phyloP scores from a whole-genome alignment of 257 asterid genomes.

The Nicotiana otophora region DNA sequence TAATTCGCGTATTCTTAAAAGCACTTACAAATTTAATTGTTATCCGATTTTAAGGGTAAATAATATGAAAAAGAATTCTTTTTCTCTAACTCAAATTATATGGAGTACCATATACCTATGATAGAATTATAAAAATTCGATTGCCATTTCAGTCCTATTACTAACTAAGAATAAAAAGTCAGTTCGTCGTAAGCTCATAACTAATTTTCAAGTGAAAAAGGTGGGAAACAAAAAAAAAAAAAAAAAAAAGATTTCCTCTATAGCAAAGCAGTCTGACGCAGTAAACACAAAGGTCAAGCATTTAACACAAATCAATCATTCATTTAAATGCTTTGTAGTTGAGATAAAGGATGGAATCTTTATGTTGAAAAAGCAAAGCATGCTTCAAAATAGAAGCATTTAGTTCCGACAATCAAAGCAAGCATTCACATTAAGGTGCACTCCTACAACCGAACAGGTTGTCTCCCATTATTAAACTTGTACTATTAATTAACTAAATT shows the following conservation, averaged over 20 bases:
- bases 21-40: no score
- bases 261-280: not conserved
- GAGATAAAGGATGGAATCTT: not conserved
- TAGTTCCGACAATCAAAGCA: slow-evolving; percentile 52
- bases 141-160: not conserved
- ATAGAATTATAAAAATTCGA: not conserved
- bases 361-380: slow-evolving; percentile 18
- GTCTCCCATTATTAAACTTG: slow-evolving; percentile 34
- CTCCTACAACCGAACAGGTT: slow-evolving; percentile 38
- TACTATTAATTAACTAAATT: not conserved
- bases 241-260: not conserved
- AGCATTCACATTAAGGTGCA: slow-evolving; percentile 40
- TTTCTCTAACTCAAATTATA: no score
- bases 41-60: no score
- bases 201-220: not conserved
- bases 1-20: no score
- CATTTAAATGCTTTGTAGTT: not conserved
- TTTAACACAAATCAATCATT: no score
- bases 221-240: not conserved
- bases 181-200: no score
- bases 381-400: slow-evolving; percentile 6
- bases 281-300: not conserved
- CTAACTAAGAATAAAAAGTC: no score
- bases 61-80: no score
- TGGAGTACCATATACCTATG: not conserved